phyloP scores from a whole-genome alignment of 2,329 filamentous ascomycete genomes.

The Chaetomiaceae sp. region DNA sequence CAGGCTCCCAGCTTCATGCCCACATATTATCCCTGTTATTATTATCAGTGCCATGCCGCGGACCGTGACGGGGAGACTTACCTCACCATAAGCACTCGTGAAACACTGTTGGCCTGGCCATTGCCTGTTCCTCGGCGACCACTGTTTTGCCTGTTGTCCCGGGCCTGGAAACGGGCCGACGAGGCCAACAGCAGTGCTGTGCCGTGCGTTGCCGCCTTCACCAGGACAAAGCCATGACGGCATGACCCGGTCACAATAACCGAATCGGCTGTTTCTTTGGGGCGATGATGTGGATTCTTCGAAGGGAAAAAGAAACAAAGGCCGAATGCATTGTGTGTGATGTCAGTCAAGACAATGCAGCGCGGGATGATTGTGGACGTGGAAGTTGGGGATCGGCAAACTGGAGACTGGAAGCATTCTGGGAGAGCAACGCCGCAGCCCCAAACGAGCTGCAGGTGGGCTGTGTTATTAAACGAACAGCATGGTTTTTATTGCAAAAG shows the following conservation, averaged over 20 bases:
- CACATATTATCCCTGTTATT: conserved; percentile 1
- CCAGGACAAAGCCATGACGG: conserved; percentile 1
- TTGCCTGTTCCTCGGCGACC: conserved; percentile 3
- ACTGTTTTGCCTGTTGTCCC: conserved; percentile 14
- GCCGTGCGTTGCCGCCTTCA: conserved; percentile 23
- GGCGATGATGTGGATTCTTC: neutral
- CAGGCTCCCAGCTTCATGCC: neutral
- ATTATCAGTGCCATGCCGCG: conserved; percentile 18
- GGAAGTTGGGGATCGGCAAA: no score
- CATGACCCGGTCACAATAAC: conserved; percentile 24
- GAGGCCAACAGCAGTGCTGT: conserved; percentile 21
- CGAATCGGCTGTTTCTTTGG: conserved; percentile 25
- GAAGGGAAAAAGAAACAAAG: neutral
- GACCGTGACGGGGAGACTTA: neutral
- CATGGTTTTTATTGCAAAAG: no score
- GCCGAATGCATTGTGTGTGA: neutral
- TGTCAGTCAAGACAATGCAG: neutral
- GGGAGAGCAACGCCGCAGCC: no score
- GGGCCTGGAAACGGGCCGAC: conserved; percentile 20
- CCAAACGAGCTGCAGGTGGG: no score
- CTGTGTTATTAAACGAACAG: no score
- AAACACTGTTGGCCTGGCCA: conserved; percentile 14
- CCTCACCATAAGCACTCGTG: conserved; percentile 3
- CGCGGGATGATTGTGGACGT: no score
- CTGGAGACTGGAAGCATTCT: no score